Conservation (phyloP, 78 protist genomes). For the Dictyostelium brefeldianum region DNA sequence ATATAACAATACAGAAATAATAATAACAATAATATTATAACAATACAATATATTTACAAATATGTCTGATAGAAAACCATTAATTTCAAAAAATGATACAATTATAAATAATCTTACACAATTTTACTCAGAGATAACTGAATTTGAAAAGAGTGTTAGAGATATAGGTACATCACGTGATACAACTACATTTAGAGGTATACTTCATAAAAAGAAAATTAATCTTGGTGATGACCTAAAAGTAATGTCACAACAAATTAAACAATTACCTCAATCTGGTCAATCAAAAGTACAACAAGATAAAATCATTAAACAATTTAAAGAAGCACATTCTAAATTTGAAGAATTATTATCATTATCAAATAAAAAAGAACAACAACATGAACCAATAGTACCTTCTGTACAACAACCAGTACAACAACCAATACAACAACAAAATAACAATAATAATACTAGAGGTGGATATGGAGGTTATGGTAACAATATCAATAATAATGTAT, state of each 20-base stretch:
- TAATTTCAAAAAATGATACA: constrained; percentile 12
- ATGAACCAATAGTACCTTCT: constrained; percentile 22
- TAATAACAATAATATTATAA: background rate
- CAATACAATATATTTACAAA: background rate
- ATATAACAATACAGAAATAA: background rate
- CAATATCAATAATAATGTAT: background rate
- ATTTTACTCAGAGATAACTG: constrained; percentile 15
- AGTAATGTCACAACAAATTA: background rate
- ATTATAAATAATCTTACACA: background rate
- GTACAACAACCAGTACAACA: background rate
- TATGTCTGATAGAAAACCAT: constrained; percentile 1
- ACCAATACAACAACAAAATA: background rate
- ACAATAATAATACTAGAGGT: background rate
- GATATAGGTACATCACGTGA: constrained; percentile 56
- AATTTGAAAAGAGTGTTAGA: constrained; percentile 31
- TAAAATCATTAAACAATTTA: constrained; percentile 48
- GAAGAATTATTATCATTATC: constrained; percentile 1
- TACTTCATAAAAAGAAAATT: constrained; percentile 34
- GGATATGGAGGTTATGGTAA: constrained; percentile 1
- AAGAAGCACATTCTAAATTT: constrained; percentile 33
- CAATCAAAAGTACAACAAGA: constrained; percentile 57
- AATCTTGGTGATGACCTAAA: constrained; percentile 36
- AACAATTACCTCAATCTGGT: background rate
- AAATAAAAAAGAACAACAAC: constrained; percentile 19
- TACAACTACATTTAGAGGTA: constrained; percentile 33